phyloP scores from a whole-genome alignment of 768 basidiomycete species.

The Mycena leptocephala region DNA sequence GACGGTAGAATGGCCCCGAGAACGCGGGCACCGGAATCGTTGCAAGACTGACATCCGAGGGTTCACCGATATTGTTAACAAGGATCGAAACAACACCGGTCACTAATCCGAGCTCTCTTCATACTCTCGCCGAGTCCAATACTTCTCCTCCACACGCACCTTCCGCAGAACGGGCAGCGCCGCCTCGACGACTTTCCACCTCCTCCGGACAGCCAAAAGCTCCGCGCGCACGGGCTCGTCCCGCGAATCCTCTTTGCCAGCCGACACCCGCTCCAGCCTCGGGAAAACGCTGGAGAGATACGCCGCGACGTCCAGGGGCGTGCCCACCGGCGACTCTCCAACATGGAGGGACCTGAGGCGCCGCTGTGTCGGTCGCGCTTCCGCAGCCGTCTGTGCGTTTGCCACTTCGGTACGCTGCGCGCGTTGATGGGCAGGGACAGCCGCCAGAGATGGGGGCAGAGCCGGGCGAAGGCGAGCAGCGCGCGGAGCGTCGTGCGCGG shows the following conservation, averaged over 20 bases:
- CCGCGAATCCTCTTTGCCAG: conserved; percentile 1
- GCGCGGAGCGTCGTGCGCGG: conserved; percentile 14
- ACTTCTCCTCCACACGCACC: conserved; percentile 17
- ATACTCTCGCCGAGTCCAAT: conserved; percentile 23
- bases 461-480: conserved; percentile 19
- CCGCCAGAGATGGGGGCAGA: conserved; percentile 12
- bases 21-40: conserved; percentile 1
- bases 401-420: conserved; percentile 1
- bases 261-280: conserved; percentile 2
- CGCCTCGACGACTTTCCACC: conserved; percentile 1
- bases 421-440: conserved; percentile 17
- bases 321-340: background rate
- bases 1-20: conserved; percentile 10
- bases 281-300: conserved; percentile 22
- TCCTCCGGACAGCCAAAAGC: background rate
- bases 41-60: conserved; percentile 14
- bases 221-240: background rate
- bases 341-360: background rate
- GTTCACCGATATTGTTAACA: background rate
- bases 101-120: conserved; percentile 12
- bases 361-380: background rate
- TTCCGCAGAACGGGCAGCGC: conserved; percentile 10
- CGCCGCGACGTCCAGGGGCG: conserved; percentile 15
- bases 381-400: background rate
- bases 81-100: conserved; percentile 14